Evolutionary conservation across 2,329 filamentous ascomycete species (phyloP).

Genomic region (Knoxdaviesia proteae): DNA sequence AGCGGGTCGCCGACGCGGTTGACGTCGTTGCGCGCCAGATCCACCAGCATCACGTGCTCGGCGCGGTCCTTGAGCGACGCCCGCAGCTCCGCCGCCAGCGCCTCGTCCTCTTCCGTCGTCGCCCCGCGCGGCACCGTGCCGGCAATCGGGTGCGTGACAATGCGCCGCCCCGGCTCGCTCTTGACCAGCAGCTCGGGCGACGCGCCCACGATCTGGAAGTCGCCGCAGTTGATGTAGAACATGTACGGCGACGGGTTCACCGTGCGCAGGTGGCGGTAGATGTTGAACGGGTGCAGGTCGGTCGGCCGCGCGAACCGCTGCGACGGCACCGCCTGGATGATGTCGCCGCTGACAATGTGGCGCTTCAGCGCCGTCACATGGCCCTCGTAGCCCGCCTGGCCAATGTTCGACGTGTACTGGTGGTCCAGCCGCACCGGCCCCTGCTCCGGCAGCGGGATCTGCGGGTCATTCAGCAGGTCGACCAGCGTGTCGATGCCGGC

Average conservation of each 20-base stretch:
- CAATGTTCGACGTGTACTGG: slow-evolving; percentile 82
- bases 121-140: slow-evolving; percentile 80
- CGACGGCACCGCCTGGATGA: slow-evolving; percentile 92
- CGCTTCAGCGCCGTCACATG: slow-evolving; percentile 74
- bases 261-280: slow-evolving; percentile 89
- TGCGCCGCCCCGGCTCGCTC: slow-evolving; percentile 52
- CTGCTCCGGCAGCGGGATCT: slow-evolving; percentile 61
- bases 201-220: slow-evolving; percentile 89
- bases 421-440: slow-evolving; percentile 50
- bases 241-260: slow-evolving; percentile 95
- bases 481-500: slow-evolving; percentile 45
- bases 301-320: slow-evolving; percentile 84
- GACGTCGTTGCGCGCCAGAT: slow-evolving; percentile 87
- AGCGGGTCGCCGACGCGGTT: slow-evolving; percentile 86
- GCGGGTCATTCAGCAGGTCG: slow-evolving; percentile 48
- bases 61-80: slow-evolving; percentile 76
- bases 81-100: slow-evolving; percentile 55
- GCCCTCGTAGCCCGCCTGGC: slow-evolving; percentile 68
- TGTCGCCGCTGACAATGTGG: slow-evolving; percentile 80
- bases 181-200: slow-evolving; percentile 91
- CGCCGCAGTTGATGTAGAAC: slow-evolving; percentile 81
- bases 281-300: slow-evolving; percentile 85
- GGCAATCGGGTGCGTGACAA: slow-evolving; percentile 93
- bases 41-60: slow-evolving; percentile 95
- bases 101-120: slow-evolving; percentile 61